Evolutionary conservation across 2,329 filamentous ascomycete species (phyloP), one percentile per base, ranked within the genome.

Genomic region (Colletotrichum sp.): DNA sequence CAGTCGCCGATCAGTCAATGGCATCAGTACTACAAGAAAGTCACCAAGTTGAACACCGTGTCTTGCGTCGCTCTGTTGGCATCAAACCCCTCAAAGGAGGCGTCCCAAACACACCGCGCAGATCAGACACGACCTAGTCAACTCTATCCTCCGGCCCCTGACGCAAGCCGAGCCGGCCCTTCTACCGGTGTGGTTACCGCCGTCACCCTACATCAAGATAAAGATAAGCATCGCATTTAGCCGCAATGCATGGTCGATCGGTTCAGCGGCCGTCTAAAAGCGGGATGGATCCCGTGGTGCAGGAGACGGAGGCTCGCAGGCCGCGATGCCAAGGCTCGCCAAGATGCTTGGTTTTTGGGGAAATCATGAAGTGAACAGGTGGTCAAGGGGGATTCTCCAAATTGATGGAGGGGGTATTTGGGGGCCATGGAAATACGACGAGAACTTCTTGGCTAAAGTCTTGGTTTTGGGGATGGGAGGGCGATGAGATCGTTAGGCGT

Each of bases 281-380:
- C 24, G 18, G 44, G 62, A 36, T 64, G 34, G 55, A 26, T 64
- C 59, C 49, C 68, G 64, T 34, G 9, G n/a, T 39, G 24, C 64
- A 49, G 64, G 63, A 32, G 34, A 39, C 49, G 70, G 73, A 73
- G 59, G 57, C 24, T 73, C 9, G 65, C 18, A 60, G 36, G n/a
- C 73, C 70, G 70, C 57, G 32, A 62, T 76, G 73, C 73, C 73
- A 73, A 76, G 70, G 8, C 34, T 6, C n/a, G 73, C 73, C 73
- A 73, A 76, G 73, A 65, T 76, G 70, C 73, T 76, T 73, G 64
- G 73, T 30, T 59, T 72, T 68, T 26, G 57, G 32, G 32, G 18
- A 63, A 63, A 18, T 9, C 49, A 9, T 30, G 30, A 68, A 39
- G 24, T 39, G 52, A 49, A 49, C 44, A 21, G 66, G n/a, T 8